A percentile compares a stretch with the other conserved stretches of the same genome.
Evolutionary conservation across 768 basidiomycete species (phyloP).

Genomic region (Tricholoma sp.): DNA sequence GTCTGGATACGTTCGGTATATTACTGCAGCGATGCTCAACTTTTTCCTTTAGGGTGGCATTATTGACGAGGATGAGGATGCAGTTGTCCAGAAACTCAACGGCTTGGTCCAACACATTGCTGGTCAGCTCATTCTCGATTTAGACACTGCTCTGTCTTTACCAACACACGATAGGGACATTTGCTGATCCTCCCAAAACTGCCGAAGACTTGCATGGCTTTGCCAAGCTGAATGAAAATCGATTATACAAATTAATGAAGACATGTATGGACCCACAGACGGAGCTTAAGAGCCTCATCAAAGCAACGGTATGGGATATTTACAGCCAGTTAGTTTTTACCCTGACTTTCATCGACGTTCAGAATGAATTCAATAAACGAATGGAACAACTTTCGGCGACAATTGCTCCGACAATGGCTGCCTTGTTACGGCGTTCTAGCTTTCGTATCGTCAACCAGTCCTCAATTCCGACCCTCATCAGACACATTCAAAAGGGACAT

Average conservation of each 20-base stretch:
- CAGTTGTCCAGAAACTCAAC: slow-evolving; percentile 49
- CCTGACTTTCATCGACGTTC: neutral
- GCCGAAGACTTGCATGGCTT: slow-evolving; percentile 76
- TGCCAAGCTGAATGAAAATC: slow-evolving; percentile 80
- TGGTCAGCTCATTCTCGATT: slow-evolving; percentile 34
- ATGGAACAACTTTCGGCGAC: slow-evolving; percentile 65
- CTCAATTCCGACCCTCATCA: slow-evolving; percentile 76
- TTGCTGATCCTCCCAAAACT: slow-evolving; percentile 69
- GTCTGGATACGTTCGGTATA: slow-evolving; percentile 31
- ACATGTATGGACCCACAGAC: slow-evolving; percentile 81
- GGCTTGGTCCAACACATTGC: slow-evolving; percentile 53
- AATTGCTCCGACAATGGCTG: slow-evolving; percentile 61
- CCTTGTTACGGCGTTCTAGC: slow-evolving; percentile 63
- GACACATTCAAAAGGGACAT: slow-evolving; percentile 51
- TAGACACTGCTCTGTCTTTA: neutral
- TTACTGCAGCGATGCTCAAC: neutral
- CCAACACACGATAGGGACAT: slow-evolving; percentile 33
- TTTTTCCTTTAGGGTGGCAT: slow-evolving; percentile 66
- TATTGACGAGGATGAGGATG: slow-evolving; percentile 79
- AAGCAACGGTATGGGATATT: slow-evolving; percentile 56
- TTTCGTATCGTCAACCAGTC: slow-evolving; percentile 81
- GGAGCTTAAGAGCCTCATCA: slow-evolving; percentile 75
- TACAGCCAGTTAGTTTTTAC: neutral
- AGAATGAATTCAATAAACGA: slow-evolving; percentile 78
- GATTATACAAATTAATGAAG: slow-evolving; percentile 81